A percentile compares a stretch with the other conserved stretches of the same genome.
Conservation (phyloP, 805 yeast genomes). For the Lipomyces chichibuensis region DNA sequence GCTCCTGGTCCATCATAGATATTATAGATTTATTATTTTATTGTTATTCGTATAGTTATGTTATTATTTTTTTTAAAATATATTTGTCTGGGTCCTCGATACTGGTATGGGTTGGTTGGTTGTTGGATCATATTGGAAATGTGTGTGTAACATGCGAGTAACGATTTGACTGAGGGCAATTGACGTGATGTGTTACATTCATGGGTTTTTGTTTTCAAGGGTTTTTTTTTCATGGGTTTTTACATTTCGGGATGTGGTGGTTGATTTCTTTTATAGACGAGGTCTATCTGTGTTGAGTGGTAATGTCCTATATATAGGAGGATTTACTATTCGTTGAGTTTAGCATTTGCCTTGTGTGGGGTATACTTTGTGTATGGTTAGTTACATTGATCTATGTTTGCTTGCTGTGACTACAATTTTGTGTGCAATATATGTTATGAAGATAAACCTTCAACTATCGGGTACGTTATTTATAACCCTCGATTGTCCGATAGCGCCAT, state of each 20-base stretch:
- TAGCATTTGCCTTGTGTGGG: not conserved
- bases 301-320: too few relatives aligned
- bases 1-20: conserved; percentile 32
- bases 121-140: not conserved
- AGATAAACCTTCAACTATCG: not conserved
- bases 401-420: not conserved
- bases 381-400: not conserved
- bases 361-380: not conserved
- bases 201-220: not conserved
- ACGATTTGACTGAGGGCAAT: not conserved
- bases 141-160: not conserved
- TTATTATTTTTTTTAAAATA: not conserved
- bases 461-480: not conserved
- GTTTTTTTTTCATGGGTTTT: not conserved
- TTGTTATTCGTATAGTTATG: not conserved
- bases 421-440: not conserved
- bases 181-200: not conserved
- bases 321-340: not conserved
- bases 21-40: not conserved
- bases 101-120: not conserved
- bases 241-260: not conserved
- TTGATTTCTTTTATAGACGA: not conserved
- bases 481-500: not conserved
- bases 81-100: not conserved
- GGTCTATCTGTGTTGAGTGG: too few relatives aligned